Evolutionary conservation across 164 flowering plant genomes (phyloP), one percentile per base, ranked within the genome.

Genomic region (Kingdonia uniflora): DNA sequence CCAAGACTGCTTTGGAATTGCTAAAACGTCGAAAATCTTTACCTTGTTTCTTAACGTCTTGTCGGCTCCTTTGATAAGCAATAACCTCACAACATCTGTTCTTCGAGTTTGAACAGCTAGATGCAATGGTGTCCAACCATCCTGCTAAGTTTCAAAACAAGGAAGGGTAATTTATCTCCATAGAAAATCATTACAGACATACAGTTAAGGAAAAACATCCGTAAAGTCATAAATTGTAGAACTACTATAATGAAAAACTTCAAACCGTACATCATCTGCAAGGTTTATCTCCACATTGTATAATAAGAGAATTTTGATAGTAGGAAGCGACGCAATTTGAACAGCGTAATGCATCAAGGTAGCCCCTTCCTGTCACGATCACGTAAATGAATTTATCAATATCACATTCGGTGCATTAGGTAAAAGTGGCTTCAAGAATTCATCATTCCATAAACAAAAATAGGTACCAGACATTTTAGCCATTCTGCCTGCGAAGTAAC

Each of bases 61-160:
- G 59, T 87, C 88, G 11, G 98, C 96, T 63, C 96, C 94, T 72
- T 85, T 92, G 26, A 92, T 80, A 47, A 92, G 69, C 64, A 92
- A 69, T 56, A 92, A 94, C 70, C 76, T 75, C 64, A 87, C 82
- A 29, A 84, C 17, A 73, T 87, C 98, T 15, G 87, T 84, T 72
- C 96, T 76, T 57, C 78, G 77, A 21, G 84, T 58, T 74, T 84
- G 96, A 56, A 92, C 91, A 57, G 94, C 96, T 43, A 92, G 73
- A 74, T 92, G 98, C 59, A 92, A 57, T 16, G 98, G 95, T 29
- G 96, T 87, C 98, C 98, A 87, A 5, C 98, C 98, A 70, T 84
- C 86, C 98, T 92, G 68, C 23, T 59, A 61, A 42, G 24, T 38
- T 25, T 16, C 44, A 51, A 19, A 54, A 51, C 16, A 44, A 8